phyloP scores from a whole-genome alignment of 2,329 filamentous ascomycete species.

The Penicillium sp. region DNA sequence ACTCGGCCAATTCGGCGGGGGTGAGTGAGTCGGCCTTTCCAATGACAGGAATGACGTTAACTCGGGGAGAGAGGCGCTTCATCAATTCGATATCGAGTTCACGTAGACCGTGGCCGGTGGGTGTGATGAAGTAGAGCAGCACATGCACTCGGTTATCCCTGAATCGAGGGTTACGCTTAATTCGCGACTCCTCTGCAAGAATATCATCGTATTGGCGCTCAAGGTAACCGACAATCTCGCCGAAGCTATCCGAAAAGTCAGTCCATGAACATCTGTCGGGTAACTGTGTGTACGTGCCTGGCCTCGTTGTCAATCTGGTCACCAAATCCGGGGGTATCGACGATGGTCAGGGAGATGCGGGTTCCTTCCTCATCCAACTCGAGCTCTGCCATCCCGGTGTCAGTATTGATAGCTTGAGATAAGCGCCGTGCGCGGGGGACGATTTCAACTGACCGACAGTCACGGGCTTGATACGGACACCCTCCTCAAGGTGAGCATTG shows the following conservation, averaged over 20 bases:
- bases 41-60: constrained; percentile 98
- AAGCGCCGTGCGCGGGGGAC: constrained; percentile 1
- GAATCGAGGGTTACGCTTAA: constrained; percentile 99
- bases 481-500: constrained; percentile 89
- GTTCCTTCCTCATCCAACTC: constrained; percentile 98
- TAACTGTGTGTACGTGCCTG: constrained; percentile 57
- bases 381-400: constrained; percentile 60
- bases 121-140: constrained; percentile 98
- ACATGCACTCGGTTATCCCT: constrained; percentile 98
- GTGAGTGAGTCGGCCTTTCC: constrained; percentile 98
- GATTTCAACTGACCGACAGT: constrained; percentile 73
- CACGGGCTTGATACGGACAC: constrained; percentile 97
- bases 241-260: constrained; percentile 63
- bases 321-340: constrained; percentile 96
- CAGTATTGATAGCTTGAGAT: constrained; percentile 21
- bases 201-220: constrained; percentile 99
- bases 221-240: constrained; percentile 96
- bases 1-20: constrained; percentile 92
- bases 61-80: constrained; percentile 96
- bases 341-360: constrained; percentile 95
- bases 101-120: constrained; percentile 93
- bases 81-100: constrained; percentile 99
- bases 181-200: constrained; percentile 97
- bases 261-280: constrained; percentile 10
- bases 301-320: constrained; percentile 99